Conservation (phyloP, 1,284 basidiomycete genomes). For the Phellopilus nigrolimitatus region DNA sequence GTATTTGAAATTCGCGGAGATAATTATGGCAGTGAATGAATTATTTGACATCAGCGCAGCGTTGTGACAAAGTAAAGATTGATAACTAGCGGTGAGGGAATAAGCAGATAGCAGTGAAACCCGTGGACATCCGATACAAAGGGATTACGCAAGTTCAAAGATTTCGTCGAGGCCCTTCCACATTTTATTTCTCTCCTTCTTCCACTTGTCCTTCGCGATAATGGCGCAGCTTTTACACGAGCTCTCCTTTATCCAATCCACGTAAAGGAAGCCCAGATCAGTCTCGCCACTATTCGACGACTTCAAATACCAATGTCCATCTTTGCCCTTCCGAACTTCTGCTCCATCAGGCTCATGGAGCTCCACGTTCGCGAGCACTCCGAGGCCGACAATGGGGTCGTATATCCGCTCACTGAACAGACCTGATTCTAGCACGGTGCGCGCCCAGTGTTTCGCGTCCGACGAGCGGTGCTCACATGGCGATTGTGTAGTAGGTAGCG, state of each 20-base stretch:
- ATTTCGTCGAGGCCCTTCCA: constrained; percentile 28
- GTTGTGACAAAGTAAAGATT: too few species aligned
- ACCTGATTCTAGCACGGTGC: constrained; percentile 23
- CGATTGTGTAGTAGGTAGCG: constrained; percentile 18
- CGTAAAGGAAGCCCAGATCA: constrained; percentile 21
- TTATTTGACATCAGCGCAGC: too few species aligned
- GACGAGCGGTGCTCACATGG: not conserved
- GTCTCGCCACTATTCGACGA: not conserved
- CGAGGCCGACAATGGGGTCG: constrained; percentile 33
- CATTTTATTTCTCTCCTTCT: constrained; percentile 24
- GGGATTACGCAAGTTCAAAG: not conserved
- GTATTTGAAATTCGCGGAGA: too few species aligned
- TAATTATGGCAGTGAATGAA: too few species aligned
- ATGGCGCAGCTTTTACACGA: constrained; percentile 31
- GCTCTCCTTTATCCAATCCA: constrained; percentile 29
- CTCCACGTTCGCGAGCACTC: constrained; percentile 10
- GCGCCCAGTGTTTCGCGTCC: constrained; percentile 24
- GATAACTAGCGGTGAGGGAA: too few species aligned
- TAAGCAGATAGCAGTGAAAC: too few species aligned
- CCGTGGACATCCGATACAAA: too few species aligned
- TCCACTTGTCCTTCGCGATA: constrained; percentile 25
- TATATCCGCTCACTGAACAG: constrained; percentile 28
- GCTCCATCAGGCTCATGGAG: not conserved
- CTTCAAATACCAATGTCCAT: not conserved
- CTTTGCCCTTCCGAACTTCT: not conserved